Base-by-base conservation (phyloP, 495 filamentous ascomycete species). In the Elaphomyces granulatus region DNA sequence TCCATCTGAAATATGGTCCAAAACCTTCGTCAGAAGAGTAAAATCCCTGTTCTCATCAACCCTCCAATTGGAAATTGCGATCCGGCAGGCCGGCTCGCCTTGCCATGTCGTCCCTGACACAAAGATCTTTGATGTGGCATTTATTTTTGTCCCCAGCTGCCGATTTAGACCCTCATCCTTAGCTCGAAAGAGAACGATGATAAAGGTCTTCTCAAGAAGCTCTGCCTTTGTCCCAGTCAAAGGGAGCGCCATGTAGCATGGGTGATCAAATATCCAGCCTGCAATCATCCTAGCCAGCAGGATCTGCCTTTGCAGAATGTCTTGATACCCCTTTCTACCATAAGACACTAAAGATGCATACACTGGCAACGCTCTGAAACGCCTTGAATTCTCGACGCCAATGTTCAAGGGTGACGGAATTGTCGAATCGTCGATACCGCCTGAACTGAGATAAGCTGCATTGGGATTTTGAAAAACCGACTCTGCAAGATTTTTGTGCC, bases 351-450 rank as follows among this genome's bases (percentile, higher is more conserved):
- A 66, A 0, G 78, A 78, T 8, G 86, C 79, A 46, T 94, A 94
- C 3, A 86, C 83, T 0, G 88, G 88, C 15, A 94, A 62, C 0
- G 86, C 88, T 36, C 88, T 72, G 62, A 96, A 92, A 12, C 88
- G 77, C 30, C 87, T 72, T 4, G 87, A 94, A 53, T 96, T 96
- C 49, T 94, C 87, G 16, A 96, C 59, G 15, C 87, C 83, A 40
- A 87, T 78, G 59, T 94, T 88, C 12, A 94, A 62, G 0, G 88
- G 87, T 20, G 83, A 88, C 15, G 74, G 78, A 43, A 94, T 81
- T 1, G 50, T 48, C 15, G 50, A 45, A 2, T 45, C 51, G 18
- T 52, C 50, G 8, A 32, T 20, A 15, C 47, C 58, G 10, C 52
- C 51, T 7, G 72, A 48, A 3, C 67, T 65, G 28, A 96, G 68